Conservation (phyloP, 2,329 filamentous ascomycete genomes). For the Aspergillus felis region DNA sequence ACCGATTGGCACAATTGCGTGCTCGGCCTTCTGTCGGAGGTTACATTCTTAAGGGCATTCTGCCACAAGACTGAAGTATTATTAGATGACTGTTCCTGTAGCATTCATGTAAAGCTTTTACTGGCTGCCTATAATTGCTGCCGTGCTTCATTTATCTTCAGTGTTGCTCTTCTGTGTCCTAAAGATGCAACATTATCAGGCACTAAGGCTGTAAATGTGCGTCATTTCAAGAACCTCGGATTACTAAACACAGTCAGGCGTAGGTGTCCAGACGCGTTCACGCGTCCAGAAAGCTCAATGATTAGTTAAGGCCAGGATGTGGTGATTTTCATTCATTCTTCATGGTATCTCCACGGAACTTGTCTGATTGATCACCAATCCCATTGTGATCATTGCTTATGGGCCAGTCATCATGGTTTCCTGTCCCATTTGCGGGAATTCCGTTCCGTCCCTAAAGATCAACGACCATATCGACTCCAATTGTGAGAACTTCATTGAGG, state of each 20-base stretch:
- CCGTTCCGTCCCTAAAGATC: constrained; percentile 56
- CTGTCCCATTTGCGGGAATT: constrained; percentile 77
- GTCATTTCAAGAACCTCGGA: background rate
- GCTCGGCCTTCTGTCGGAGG: background rate
- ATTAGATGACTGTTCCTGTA: background rate
- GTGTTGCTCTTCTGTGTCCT: background rate
- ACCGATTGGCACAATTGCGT: background rate
- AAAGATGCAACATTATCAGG: background rate
- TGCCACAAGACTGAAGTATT: background rate
- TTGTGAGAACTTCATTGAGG: constrained; percentile 64
- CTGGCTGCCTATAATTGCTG: background rate
- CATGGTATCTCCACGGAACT: background rate
- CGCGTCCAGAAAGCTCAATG: background rate
- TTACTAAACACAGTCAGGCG: background rate
- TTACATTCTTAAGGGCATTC: background rate
- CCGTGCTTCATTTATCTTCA: background rate
- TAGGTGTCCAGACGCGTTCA: background rate
- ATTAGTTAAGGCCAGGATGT: background rate
- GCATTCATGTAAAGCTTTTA: background rate
- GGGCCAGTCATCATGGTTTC: constrained; percentile 51
- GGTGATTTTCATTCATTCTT: background rate
- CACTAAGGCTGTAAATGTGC: background rate
- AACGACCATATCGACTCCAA: constrained; percentile 87
- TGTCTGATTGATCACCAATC: background rate
- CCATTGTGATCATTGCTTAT: background rate